A percentile compares a stretch with the other conserved stretches of the same genome.
Conservation (phyloP, 257 asterid species). For the Plantago major region DNA sequence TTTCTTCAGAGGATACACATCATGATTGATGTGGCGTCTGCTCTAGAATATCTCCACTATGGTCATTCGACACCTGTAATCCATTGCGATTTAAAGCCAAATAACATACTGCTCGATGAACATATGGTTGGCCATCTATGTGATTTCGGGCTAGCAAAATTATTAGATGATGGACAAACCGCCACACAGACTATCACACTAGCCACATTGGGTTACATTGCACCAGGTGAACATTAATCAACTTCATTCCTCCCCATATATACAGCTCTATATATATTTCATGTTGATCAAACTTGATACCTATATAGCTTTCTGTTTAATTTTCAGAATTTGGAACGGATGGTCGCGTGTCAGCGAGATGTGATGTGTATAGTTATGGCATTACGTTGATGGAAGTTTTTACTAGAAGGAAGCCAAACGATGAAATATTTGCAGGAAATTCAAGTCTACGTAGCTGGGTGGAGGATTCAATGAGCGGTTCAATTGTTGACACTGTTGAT, state of each 20-base stretch:
- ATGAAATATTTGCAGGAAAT: background rate
- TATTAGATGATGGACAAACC: constrained; percentile 8
- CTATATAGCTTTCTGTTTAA: too few relatives aligned
- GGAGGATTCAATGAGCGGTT: background rate
- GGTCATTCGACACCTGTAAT: constrained; percentile 4
- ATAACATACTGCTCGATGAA: constrained; percentile 15
- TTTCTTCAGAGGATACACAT: constrained; percentile 14
- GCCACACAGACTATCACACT: constrained; percentile 1
- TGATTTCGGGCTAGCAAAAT: constrained; percentile 15
- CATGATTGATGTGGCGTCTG: constrained; percentile 19
- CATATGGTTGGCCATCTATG: constrained; percentile 13
- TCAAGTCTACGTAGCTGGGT: constrained; percentile 13
- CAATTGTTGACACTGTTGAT: constrained; percentile 2
- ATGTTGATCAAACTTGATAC: too few relatives aligned
- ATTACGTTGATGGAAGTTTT: constrained; percentile 20
- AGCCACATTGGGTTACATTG: constrained; percentile 14
- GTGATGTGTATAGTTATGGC: constrained; percentile 22
- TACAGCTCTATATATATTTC: background rate
- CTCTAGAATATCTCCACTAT: constrained; percentile 21
- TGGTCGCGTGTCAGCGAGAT: constrained; percentile 6
- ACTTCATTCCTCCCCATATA: too few relatives aligned
- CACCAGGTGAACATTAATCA: constrained; percentile 1
- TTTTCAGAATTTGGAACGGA: constrained; percentile 12
- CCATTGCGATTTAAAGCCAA: constrained; percentile 20
- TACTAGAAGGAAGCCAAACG: constrained; percentile 7